Evolutionary conservation across 257 asterid genomes (phyloP).

Genomic region (Ballota nigra): DNA sequence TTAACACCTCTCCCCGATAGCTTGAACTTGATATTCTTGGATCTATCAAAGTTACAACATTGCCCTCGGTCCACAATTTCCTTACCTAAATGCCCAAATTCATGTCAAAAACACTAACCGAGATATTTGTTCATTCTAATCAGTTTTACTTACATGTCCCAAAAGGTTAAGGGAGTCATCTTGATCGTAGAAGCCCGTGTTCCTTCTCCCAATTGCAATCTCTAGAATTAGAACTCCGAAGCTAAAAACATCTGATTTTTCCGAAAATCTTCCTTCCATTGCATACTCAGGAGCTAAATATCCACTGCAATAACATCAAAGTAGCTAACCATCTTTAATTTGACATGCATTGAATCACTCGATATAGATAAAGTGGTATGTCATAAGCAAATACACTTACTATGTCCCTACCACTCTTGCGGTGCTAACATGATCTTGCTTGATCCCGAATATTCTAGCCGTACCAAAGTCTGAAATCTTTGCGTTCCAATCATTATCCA

Average conservation of each 20-base stretch:
- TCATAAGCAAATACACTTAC: too few relatives aligned
- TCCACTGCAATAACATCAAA: not conserved
- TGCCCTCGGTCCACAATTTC: not conserved
- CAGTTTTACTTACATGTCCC: not conserved
- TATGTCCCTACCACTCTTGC: too few relatives aligned
- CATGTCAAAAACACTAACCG: not conserved
- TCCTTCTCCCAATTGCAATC: not conserved
- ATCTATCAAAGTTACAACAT: not conserved
- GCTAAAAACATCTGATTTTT: not conserved
- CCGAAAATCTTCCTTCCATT: not conserved
- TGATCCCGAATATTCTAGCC: too few relatives aligned
- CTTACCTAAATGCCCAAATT: not conserved
- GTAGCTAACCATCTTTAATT: not conserved
- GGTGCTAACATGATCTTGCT: too few relatives aligned
- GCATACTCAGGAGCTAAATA: not conserved
- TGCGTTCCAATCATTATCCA: too few relatives aligned
- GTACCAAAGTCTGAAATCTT: too few relatives aligned
- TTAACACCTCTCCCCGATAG: not conserved
- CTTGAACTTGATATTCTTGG: not conserved
- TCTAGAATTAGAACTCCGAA: not conserved
- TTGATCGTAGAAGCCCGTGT: not conserved
- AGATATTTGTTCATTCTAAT: too few relatives aligned
- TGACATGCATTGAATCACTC: too few relatives aligned
- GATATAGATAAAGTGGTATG: too few relatives aligned
- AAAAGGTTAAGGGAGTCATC: not conserved